These are phyloP conservation scores for Camelina hispida DNA, from an alignment of 345 rosid species.

Conservation along the genomic window DNA sequence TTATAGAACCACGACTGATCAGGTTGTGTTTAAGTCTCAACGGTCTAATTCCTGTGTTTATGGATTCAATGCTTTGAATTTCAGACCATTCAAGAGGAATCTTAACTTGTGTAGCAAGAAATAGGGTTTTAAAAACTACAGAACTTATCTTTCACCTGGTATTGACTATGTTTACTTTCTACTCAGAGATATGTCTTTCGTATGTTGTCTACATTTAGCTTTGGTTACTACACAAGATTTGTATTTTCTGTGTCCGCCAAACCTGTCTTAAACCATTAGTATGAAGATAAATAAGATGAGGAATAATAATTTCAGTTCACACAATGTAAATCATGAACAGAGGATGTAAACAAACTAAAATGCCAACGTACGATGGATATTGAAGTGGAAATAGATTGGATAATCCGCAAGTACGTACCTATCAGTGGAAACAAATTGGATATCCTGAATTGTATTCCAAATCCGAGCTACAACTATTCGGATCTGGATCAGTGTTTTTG, in stretches of 20 bases:
- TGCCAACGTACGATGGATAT: too few relatives aligned
- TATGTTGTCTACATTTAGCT: slow-evolving; percentile 1
- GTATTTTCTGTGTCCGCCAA: background rate
- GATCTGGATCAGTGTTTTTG: too few relatives aligned
- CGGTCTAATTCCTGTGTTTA: slow-evolving; percentile 74
- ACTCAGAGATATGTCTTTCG: background rate
- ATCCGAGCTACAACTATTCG: too few relatives aligned
- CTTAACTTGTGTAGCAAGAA: slow-evolving; percentile 59
- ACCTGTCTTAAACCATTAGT: background rate
- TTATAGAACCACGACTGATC: slow-evolving; percentile 72
- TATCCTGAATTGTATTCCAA: too few relatives aligned
- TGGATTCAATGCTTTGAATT: slow-evolving; percentile 74
- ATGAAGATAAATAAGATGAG: background rate
- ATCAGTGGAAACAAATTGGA: too few relatives aligned
- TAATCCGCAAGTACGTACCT: too few relatives aligned
- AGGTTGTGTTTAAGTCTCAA: slow-evolving; percentile 66
- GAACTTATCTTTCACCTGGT: background rate
- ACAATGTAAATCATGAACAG: slow-evolving; percentile 1
- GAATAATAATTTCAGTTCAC: background rate
- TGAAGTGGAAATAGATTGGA: too few relatives aligned
- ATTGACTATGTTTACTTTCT: slow-evolving; percentile 11
- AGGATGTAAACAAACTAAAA: background rate
- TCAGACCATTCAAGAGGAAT: slow-evolving; percentile 73
- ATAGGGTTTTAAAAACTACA: slow-evolving; percentile 12
- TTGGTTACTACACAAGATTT: background rate